phyloP scores from a whole-genome alignment of 2,329 filamentous ascomycete genomes.

The Metarhizium album region DNA sequence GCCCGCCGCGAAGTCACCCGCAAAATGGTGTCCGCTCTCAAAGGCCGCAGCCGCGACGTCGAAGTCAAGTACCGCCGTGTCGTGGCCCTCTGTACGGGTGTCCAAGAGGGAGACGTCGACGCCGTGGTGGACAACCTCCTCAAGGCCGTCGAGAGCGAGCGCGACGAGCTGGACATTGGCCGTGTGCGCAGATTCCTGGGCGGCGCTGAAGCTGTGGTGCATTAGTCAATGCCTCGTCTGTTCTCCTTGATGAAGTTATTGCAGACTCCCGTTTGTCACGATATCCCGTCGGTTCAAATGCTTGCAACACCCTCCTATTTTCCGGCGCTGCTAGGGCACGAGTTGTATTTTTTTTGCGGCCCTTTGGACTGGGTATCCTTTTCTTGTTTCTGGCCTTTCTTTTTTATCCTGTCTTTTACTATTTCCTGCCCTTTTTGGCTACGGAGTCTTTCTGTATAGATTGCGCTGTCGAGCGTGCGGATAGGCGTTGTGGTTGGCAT shows the following conservation, averaged over 20 bases:
- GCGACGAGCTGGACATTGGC: slow-evolving; percentile 61
- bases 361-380: neutral
- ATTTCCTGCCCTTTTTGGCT: neutral
- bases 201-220: slow-evolving; percentile 57
- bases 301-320: slow-evolving; percentile 1
- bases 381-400: neutral
- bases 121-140: slow-evolving; percentile 68
- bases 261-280: neutral
- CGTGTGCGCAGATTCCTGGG: slow-evolving; percentile 70
- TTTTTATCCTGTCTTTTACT: too few species aligned
- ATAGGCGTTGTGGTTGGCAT: neutral
- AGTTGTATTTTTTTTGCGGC: neutral
- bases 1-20: slow-evolving; percentile 56
- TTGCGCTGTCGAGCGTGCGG: neutral
- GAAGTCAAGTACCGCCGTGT: slow-evolving; percentile 83
- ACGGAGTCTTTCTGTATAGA: neutral
- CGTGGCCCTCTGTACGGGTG: slow-evolving; percentile 75
- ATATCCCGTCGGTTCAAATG: neutral
- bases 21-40: slow-evolving; percentile 58
- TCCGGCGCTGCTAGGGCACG: neutral
- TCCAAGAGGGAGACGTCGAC: slow-evolving; percentile 70
- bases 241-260: slow-evolving; percentile 3
- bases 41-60: slow-evolving; percentile 70
- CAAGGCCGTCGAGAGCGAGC: slow-evolving; percentile 82
- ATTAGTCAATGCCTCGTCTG: slow-evolving; percentile 16